Conservation (phyloP, 1,139 yeast species). For the Ogataea hybrid region DNA sequence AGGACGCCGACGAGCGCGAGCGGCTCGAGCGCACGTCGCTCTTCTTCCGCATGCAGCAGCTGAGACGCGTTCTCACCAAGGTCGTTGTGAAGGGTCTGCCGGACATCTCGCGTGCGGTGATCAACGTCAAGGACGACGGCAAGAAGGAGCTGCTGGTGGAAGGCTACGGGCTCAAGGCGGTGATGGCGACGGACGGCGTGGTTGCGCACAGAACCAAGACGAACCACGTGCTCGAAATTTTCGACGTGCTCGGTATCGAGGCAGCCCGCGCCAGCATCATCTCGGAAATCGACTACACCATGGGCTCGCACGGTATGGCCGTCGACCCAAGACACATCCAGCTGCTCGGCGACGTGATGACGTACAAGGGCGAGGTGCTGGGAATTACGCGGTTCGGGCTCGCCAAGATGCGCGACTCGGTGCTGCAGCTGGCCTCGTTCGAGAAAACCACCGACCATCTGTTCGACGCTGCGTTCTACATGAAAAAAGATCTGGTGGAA, state of each 20-base stretch:
- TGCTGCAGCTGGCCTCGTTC: constrained; percentile 92
- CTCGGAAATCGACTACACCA: constrained; percentile 93
- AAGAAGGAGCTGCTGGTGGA: constrained; percentile 92
- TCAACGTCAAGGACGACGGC: constrained; percentile 83
- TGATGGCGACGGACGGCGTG: constrained; percentile 97
- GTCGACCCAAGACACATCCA: constrained; percentile 99
- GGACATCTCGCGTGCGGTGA: constrained; percentile 92
- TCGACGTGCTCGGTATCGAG: constrained; percentile 90
- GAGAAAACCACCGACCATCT: constrained; percentile 98
- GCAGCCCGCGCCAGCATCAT: constrained; percentile 95
- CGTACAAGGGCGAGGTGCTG: constrained; percentile 95
- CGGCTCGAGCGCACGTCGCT: constrained; percentile 37
- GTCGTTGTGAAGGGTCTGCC: constrained; percentile 93
- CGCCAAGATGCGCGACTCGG: constrained; percentile 98
- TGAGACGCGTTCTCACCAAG: constrained; percentile 80
- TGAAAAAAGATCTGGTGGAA: constrained; percentile 93
- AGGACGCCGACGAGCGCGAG: constrained; percentile 38
- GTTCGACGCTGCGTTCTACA: constrained; percentile 96
- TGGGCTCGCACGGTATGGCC: constrained; percentile 99
- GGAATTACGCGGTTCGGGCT: constrained; percentile 98
- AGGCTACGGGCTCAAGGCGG: constrained; percentile 95
- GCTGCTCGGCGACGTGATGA: constrained; percentile 96
- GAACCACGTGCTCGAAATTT: constrained; percentile 90
- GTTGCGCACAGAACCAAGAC: constrained; percentile 84
- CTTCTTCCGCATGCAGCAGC: constrained; percentile 85